Evolutionary conservation across 352 stramenopile species (phyloP), one percentile per base, ranked within the genome.

Genomic region (Pythium chondricola): DNA sequence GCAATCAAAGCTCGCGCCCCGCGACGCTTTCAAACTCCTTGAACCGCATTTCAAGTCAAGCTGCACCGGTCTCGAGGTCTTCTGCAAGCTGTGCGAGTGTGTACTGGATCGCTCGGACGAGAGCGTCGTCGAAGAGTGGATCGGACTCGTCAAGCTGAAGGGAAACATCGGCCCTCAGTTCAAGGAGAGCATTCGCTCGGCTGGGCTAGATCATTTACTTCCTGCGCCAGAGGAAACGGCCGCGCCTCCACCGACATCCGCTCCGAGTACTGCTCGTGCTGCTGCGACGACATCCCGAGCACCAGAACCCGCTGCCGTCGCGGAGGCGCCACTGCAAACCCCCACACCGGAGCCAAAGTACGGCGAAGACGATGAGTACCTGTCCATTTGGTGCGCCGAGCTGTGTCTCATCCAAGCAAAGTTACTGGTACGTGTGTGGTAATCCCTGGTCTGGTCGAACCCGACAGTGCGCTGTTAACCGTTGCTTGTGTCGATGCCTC

Each of bases 341-440:
- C 21, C 30, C n/a, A 24, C 31, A 22, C 9, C 11, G 8, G 54
- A 61, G 29, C 33, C 46, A 14, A 50, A 65, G 30, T 21, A 47
- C 30, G 56, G 44, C 9, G 49, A 37, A 13, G 67, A 90, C 29
- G 74, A 90, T 14, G 40, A 74, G 2, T 75, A 72, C 18, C 36
- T 85, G 32, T 83, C 69, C 50, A 55, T 65, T 0, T 88, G 79
- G 79, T 74, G 63, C 39, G 79, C 69, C 14, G 79, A 90, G 41
- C 32, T 86, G 0, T 76, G 74, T 40, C 79, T 88, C 37, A 42
- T 88, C 25, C 62, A 87, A 47, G 63, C 68, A 0, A 45, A 73
- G 14, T 36, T 83, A 18, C 43, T 71, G 68, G 73, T 82, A 52
- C 21, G 70, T 48, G n/a, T n/a, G n/a, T n/a, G n/a, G n/a, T n/a